phyloP scores from a whole-genome alignment of 1,284 basidiomycete species.

The Ceratobasidium sp. region DNA sequence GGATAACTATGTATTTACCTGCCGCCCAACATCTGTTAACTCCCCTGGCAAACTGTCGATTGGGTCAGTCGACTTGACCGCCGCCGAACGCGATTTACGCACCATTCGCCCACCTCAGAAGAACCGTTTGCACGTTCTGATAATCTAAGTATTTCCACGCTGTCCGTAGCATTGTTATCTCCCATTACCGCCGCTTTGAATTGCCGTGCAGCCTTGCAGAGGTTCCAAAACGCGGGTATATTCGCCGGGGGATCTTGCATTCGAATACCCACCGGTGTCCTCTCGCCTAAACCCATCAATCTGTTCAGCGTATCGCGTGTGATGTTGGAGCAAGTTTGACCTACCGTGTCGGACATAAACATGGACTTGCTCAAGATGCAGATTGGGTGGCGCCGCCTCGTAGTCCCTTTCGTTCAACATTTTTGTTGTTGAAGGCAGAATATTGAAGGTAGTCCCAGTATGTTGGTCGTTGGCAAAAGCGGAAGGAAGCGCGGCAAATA shows the following conservation, averaged over 20 bases:
- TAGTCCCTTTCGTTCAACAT: conserved; percentile 54
- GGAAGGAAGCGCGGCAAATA: neutral
- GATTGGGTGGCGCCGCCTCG: conserved; percentile 64
- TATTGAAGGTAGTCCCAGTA: neutral
- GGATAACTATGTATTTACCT: conserved; percentile 56
- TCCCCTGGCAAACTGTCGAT: conserved; percentile 73
- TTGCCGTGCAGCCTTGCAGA: conserved; percentile 68
- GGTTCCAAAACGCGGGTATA: conserved; percentile 74
- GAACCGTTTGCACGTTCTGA: conserved; percentile 69
- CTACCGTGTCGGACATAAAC: conserved; percentile 77
- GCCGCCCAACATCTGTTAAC: conserved; percentile 78
- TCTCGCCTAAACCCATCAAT: conserved; percentile 72
- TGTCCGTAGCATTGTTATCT: conserved; percentile 48
- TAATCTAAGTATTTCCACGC: conserved; percentile 57
- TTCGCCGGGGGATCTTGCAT: conserved; percentile 69
- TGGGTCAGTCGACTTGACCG: neutral
- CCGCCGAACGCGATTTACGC: conserved; percentile 49
- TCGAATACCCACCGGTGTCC: conserved; percentile 74
- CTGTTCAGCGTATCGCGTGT: neutral
- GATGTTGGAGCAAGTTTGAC: conserved; percentile 49
- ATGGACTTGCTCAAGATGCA: conserved; percentile 75
- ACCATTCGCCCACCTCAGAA: conserved; percentile 71
- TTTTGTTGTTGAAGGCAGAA: neutral
- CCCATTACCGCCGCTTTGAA: conserved; percentile 64
- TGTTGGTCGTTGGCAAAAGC: conserved; percentile 6